Evolutionary conservation across 176 grass and related monocot species (phyloP), one percentile per base, ranked within the genome.

Genomic region (Triticum urartu): DNA sequence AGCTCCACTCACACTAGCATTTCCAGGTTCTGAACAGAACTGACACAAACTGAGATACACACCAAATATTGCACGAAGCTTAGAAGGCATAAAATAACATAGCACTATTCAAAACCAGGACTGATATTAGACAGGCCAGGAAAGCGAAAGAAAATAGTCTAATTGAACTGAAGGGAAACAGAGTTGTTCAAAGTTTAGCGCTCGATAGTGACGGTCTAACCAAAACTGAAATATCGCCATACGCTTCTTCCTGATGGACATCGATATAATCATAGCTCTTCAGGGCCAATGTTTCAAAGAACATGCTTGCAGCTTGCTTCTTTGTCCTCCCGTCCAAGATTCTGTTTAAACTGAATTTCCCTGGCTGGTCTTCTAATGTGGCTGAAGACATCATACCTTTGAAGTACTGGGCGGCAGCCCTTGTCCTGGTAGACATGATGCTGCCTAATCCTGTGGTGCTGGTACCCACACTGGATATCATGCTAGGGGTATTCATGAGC

Each of bases 261-360:
- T 95, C 80, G 81, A 99, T 88, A 82, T 92, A 90, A 47, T 93
- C 68, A 33, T 82, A 90, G 59, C 77, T 96, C 71, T 93, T 99
- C 68, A 99, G 84, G 77, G 94, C 97, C 94, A 94, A 84, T 80
- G 92, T 99, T 89, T 99, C 97, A 4, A 94, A 94, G 89, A 99
- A 96, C 92, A 99, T 96, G 22, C 89, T 82, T 52, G 97, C 94
- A 75, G 91, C 95, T 87, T 94, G 86, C 83, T 93, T 99, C 78
- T 94, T 96, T 75, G 90, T 77, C 86, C 81, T 96, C n/a, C 90
- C 92, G 87, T 99, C 92, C 79, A 99, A 87, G 54, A 99, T 96
- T 72, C 64, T 58, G 71, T 89, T 92, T 85, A 99, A 86, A 83
- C 82, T 91, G 77, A 99, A 85, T 47, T 88, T 84, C 86, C 90